Base-by-base conservation (phyloP, 2,329 filamentous ascomycete genomes). In the Pestalotiopsis sp. region DNA sequence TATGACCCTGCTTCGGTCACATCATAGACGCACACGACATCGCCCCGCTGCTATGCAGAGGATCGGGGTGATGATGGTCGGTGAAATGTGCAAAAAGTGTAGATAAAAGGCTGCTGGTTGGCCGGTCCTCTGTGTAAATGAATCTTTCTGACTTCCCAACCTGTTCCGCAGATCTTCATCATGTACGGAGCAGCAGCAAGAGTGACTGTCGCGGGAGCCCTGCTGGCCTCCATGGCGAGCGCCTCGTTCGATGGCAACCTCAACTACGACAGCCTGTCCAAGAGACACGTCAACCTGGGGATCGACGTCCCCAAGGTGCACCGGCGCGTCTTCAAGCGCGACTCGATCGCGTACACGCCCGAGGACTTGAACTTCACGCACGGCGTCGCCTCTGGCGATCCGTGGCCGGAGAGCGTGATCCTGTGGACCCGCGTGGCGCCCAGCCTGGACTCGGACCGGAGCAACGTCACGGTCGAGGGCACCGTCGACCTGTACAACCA, bases 211-310 rank as follows among this genome's bases (percentile, higher is more conserved):
- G 61, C 61, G 39, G 61, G 61, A 6, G 20, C 38, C 39, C 7
- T 52, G 2, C 36, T 66, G 41, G 27, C 49, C 6, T 57, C 52
- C 27, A 13, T 38, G 5, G 72, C 68, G 17, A 63, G 56, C 25
- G 75, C 70, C 4, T 66, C 60, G 23, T 77, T 78, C 58, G 71
- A 73, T 66, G 78, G 78, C 3, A 92, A 92, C 75, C 77, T 92
- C 70, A 92, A 92, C 80, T 93, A 92, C 77, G 83, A 85, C 64
- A 91, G 87, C 73, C 90, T 91, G 5, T 93, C 91, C 1, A 83
- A 86, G 56, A 85, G 90, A 58, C 91, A 93, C 72, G 84, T 87
- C 3, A 82, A 83, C 49, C 82, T 93, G 12, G 91, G 90, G 4
- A 87, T 93, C 60, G 86, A 90, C n/a, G 84, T 92, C 14, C 85